phyloP scores from a whole-genome alignment of 495 filamentous ascomycete genomes.

The Gamarada debralockiae region DNA sequence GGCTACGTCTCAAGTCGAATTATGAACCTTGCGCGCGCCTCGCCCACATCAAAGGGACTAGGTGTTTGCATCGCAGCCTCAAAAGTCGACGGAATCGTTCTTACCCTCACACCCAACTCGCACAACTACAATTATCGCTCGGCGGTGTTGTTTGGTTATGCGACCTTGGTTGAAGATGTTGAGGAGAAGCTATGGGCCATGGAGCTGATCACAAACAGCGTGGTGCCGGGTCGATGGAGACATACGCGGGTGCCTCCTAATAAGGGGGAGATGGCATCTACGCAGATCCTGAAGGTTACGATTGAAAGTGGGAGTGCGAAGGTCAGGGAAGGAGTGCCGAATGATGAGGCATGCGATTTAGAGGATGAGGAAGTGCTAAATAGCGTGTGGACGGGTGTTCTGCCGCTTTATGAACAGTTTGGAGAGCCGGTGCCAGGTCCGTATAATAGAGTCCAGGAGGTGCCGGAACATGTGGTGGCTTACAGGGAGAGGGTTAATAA shows the following conservation, averaged over 20 bases:
- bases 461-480: constrained; percentile 16
- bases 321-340: constrained; percentile 63
- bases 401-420: constrained; percentile 64
- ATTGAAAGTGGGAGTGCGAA: constrained; percentile 78
- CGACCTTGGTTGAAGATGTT: constrained; percentile 56
- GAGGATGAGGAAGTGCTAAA: constrained; percentile 52
- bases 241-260: constrained; percentile 66
- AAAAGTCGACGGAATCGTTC: constrained; percentile 55
- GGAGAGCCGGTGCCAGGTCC: constrained; percentile 59
- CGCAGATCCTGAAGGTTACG: constrained; percentile 65
- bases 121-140: constrained; percentile 91
- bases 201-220: constrained; percentile 72
- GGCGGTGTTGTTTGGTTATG: constrained; percentile 74
- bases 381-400: constrained; percentile 76
- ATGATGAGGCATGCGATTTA: constrained; percentile 67
- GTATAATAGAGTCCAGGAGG: constrained; percentile 12
- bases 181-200: constrained; percentile 81
- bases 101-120: constrained; percentile 65
- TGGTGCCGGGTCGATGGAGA: constrained; percentile 65
- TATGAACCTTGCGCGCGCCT: constrained; percentile 44
- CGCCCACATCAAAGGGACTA: constrained; percentile 29
- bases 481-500: constrained; percentile 18
- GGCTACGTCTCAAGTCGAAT: constrained; percentile 80
- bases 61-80: constrained; percentile 64
- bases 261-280: constrained; percentile 69